Percentiles rank a stretch among this genome's conserved stretches.
Evolutionary conservation across 805 yeast species (phyloP).

Genomic region (Lipomyces sp.): DNA sequence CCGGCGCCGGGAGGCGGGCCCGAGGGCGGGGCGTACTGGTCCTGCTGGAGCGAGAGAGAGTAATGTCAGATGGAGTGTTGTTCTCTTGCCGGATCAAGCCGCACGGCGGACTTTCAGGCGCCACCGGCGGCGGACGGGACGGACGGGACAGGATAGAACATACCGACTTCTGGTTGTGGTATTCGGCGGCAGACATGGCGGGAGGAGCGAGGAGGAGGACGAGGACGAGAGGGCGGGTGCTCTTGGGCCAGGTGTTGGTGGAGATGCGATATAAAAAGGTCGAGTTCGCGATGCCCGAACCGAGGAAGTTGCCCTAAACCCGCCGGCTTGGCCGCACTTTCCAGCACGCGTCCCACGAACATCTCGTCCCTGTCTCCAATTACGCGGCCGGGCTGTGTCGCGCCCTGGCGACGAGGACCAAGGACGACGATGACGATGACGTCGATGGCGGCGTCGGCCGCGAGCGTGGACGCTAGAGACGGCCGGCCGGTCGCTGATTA

Average conservation of each 20-base stretch:
- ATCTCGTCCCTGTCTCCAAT: background rate
- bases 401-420: background rate
- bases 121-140: background rate
- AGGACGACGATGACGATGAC: background rate
- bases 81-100: slow-evolving; percentile 2
- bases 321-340: too few relatives aligned
- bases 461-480: too few relatives aligned
- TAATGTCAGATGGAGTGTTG: too few relatives aligned
- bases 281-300: too few relatives aligned
- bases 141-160: background rate
- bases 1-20: slow-evolving; percentile 15
- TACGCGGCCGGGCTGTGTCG: background rate
- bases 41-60: too few relatives aligned
- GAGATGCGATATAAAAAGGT: too few relatives aligned
- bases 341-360: background rate
- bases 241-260: too few relatives aligned
- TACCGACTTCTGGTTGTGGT: slow-evolving; percentile 18
- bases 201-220: background rate
- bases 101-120: too few relatives aligned
- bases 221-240: background rate
- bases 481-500: too few relatives aligned
- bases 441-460: background rate
- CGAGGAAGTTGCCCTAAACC: too few relatives aligned
- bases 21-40: slow-evolving; percentile 20
- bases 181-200: slow-evolving; percentile 25